These are phyloP conservation scores for Parmelia sp. DNA, from an alignment of 495 filamentous ascomycete genomes.

Conservation along the genomic window DNA sequence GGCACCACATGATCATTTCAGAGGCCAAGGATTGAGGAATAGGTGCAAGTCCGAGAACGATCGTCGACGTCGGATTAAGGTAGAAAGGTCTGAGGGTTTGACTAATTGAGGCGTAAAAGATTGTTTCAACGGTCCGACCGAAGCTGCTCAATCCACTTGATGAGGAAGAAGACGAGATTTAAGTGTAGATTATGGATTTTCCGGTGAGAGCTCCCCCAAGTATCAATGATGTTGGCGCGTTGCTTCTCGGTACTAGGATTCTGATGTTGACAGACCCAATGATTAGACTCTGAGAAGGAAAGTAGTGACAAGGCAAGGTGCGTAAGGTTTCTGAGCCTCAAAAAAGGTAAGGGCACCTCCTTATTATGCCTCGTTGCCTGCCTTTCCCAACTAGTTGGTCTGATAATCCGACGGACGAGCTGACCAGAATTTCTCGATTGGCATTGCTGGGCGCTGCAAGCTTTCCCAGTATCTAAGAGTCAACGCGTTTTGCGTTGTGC, in stretches of 20 bases:
- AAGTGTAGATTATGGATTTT: conserved; percentile 16
- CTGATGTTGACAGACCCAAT: background rate
- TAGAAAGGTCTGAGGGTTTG: conserved; percentile 6
- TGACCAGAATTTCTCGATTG: background rate
- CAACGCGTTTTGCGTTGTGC: too few species aligned
- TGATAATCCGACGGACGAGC: background rate
- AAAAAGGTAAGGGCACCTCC: background rate
- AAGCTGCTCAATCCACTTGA: conserved; percentile 20
- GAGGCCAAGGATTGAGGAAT: background rate
- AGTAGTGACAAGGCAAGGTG: background rate
- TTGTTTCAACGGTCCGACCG: conserved; percentile 11
- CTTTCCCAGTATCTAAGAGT: too few species aligned
- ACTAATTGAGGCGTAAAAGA: conserved; percentile 12
- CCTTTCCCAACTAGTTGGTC: background rate
- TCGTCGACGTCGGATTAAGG: too few species aligned
- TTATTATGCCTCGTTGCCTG: background rate
- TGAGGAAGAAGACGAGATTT: conserved; percentile 16
- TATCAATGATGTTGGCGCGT: background rate
- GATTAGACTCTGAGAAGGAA: background rate
- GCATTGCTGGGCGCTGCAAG: too few species aligned
- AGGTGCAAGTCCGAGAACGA: background rate
- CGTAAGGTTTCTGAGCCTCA: background rate
- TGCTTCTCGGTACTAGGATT: conserved; percentile 9
- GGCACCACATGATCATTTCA: background rate
- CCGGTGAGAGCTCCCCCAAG: conserved; percentile 4